A percentile compares a stretch with the other conserved stretches of the same genome.
Conservation (phyloP, 805 yeast species). For the Saccharomycopsis malanga region DNA sequence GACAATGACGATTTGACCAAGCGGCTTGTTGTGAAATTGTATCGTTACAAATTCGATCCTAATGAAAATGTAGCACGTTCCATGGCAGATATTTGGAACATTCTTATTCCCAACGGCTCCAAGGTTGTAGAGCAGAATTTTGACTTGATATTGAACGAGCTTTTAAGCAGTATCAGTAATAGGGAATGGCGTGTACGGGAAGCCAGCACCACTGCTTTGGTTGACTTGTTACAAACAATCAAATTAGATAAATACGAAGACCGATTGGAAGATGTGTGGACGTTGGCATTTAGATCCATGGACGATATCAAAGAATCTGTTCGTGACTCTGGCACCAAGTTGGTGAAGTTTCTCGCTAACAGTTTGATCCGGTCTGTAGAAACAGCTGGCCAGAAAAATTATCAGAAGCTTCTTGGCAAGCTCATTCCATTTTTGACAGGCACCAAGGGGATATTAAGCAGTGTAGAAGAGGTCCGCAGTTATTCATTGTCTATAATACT, state of each 20-base stretch:
- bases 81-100: constrained; percentile 85
- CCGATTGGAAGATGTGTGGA: constrained; percentile 67
- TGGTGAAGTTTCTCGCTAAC: constrained; percentile 62
- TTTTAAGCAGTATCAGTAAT: constrained; percentile 61
- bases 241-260: constrained; percentile 39
- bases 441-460: constrained; percentile 68
- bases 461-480: constrained; percentile 74
- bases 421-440: constrained; percentile 79
- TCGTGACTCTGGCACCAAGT: constrained; percentile 64
- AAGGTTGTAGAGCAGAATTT: constrained; percentile 47
- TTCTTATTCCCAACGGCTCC: constrained; percentile 52
- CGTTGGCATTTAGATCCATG: constrained; percentile 77
- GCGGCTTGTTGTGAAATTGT: constrained; percentile 72
- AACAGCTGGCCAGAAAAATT: constrained; percentile 25
- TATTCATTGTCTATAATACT: constrained; percentile 74
- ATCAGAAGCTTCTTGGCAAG: constrained; percentile 32
- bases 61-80: constrained; percentile 63
- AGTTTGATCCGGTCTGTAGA: constrained; percentile 53
- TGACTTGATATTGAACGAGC: constrained; percentile 53
- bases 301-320: constrained; percentile 96
- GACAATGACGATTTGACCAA: constrained; percentile 48
- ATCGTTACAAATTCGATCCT: constrained; percentile 82
- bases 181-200: constrained; percentile 93
- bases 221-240: constrained; percentile 59
- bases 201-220: constrained; percentile 69